Percentiles rank a stretch among this genome's conserved stretches.
Evolutionary conservation across 345 rosid species (phyloP).

Genomic region (Lepidium sativum): DNA sequence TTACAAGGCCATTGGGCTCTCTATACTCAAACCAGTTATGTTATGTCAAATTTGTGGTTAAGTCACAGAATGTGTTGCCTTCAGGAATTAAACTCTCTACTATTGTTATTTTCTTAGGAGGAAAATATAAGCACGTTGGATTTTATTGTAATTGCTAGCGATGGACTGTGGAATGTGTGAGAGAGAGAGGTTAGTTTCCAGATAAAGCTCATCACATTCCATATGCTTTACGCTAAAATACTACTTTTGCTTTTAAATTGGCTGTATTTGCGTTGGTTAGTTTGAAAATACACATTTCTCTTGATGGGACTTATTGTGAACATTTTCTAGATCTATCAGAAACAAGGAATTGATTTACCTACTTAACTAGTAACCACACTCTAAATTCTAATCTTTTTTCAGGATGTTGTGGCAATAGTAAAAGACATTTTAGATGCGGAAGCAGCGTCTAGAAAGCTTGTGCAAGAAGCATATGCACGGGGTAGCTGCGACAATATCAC

Average conservation of each 20-base stretch:
- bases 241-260: too few species aligned
- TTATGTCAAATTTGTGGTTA: background rate
- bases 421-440: conserved; percentile 70
- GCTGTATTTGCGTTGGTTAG: background rate
- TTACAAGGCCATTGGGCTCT: background rate
- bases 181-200: conserved; percentile 24
- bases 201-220: background rate
- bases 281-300: background rate
- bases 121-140: conserved; percentile 78
- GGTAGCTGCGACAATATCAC: conserved; percentile 97
- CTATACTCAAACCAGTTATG: background rate
- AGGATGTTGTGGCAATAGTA: conserved; percentile 83
- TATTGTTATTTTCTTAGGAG: conserved; percentile 52
- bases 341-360: background rate
- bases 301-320: background rate
- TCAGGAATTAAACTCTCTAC: background rate
- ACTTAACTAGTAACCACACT: background rate
- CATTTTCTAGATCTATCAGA: background rate
- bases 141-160: conserved; percentile 93
- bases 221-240: background rate
- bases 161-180: conserved; percentile 98
- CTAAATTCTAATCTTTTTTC: background rate
- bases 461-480: conserved; percentile 76
- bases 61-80: background rate
- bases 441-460: conserved; percentile 69